Percentiles rank a stretch among this genome's conserved stretches.
These are phyloP conservation scores for Bipolaris bicolor DNA, from an alignment of 2,329 filamentous ascomycete species.

Conservation along the genomic window DNA sequence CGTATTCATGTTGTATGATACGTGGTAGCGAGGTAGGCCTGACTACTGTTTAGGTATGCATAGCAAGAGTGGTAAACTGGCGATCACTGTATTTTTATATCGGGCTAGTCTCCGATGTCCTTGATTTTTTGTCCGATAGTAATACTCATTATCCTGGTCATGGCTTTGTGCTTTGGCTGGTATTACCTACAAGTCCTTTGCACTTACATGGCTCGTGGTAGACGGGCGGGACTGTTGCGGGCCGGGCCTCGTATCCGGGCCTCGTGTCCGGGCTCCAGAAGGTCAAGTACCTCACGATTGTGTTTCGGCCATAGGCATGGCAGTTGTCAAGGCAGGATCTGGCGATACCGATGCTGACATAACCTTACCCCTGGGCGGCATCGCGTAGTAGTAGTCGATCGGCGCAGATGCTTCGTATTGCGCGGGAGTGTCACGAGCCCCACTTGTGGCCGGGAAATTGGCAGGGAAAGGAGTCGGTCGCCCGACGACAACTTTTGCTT, in stretches of 20 bases:
- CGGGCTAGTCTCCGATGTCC: neutral
- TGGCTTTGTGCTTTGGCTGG: neutral
- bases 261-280: no score
- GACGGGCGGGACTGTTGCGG: neutral
- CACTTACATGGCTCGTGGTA: neutral
- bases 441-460: conserved; percentile 7
- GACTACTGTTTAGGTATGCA: neutral
- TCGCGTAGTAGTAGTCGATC: conserved; percentile 2
- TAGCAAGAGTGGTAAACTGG: neutral
- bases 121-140: neutral
- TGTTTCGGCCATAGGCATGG: neutral
- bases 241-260: neutral
- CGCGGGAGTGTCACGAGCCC: conserved; percentile 1
- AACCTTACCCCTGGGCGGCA: conserved; percentile 1
- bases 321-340: neutral
- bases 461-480: conserved; percentile 12
- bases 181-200: neutral
- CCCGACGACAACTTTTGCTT: conserved; percentile 1
- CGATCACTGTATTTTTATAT: neutral
- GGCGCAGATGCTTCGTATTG: neutral
- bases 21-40: neutral
- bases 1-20: neutral
- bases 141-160: neutral
- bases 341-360: conserved; percentile 7
- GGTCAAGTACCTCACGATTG: no score